A percentile compares a stretch with the other conserved stretches of the same genome.
phyloP scores from a whole-genome alignment of 2,329 filamentous ascomycete species.

The Stromatinia cepivora region DNA sequence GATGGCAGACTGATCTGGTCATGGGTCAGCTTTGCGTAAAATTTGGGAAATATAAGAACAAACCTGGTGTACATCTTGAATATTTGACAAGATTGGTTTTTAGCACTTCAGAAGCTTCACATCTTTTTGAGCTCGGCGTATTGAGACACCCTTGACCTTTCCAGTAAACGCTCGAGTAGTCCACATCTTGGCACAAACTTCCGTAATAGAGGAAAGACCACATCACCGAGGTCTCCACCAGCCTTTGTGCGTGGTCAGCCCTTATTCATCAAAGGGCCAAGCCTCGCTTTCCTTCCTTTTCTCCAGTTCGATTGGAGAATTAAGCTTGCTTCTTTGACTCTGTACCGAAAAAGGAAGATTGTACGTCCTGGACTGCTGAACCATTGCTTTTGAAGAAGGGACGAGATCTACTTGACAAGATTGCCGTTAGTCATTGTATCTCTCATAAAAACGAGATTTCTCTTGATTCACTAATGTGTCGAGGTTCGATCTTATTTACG shows the following conservation, averaged over 20 bases:
- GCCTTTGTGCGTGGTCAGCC: no score
- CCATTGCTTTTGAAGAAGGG: not conserved
- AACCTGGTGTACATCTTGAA: not conserved
- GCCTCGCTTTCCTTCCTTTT: no score
- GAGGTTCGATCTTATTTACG: not conserved
- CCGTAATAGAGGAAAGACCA: no score
- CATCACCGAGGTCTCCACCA: no score
- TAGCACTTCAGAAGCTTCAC: no score
- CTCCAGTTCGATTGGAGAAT: not conserved
- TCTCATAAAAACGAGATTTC: not conserved
- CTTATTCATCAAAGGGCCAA: no score
- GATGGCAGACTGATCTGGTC: no score
- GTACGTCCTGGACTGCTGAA: not conserved
- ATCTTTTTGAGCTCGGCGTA: no score
- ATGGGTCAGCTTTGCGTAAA: no score
- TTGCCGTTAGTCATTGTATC: not conserved
- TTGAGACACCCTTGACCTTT: not conserved
- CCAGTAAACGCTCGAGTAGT: not conserved
- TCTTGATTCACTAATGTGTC: not conserved
- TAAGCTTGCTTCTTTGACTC: not conserved
- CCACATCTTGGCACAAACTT: no score
- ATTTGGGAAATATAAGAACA: not conserved
- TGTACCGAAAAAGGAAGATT: no score
- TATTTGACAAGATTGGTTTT: no score
- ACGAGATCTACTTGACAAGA: not conserved